A percentile compares a stretch with the other conserved stretches of the same genome.
Evolutionary conservation across 768 basidiomycete genomes (phyloP).

Genomic region (Leccinum longicurvipes): DNA sequence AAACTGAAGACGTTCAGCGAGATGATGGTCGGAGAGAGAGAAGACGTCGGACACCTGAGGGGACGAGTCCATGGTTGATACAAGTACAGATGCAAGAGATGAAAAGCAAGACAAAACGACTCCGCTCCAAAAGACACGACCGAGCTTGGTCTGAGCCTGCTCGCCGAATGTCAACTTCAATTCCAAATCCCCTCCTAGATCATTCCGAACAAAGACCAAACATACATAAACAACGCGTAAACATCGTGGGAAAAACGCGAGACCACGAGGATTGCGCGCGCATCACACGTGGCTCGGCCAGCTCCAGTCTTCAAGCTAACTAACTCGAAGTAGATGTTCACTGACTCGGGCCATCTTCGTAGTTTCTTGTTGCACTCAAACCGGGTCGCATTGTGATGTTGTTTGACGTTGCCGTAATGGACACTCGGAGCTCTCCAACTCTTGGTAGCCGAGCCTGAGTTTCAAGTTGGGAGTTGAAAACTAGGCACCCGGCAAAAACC

Average conservation of each 20-base stretch:
- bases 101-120: neutral
- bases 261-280: slow-evolving; percentile 14
- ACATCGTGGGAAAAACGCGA: slow-evolving; percentile 25
- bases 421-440: no score
- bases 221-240: slow-evolving; percentile 30
- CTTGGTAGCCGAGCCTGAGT: no score
- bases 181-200: neutral
- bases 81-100: slow-evolving; percentile 23
- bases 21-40: slow-evolving; percentile 68
- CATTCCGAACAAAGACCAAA: slow-evolving; percentile 29
- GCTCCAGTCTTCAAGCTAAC: neutral
- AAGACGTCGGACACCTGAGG: slow-evolving; percentile 53
- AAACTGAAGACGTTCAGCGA: slow-evolving; percentile 70
- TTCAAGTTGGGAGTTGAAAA: no score
- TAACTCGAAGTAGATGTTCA: no score
- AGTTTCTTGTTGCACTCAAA: no score
- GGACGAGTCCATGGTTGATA: slow-evolving; percentile 25
- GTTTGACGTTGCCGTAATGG: no score
- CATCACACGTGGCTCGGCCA: slow-evolving; percentile 11
- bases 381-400: no score
- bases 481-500: no score
- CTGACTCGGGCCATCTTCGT: no score
- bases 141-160: slow-evolving; percentile 1
- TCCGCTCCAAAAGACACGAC: no score
- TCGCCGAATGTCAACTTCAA: neutral